Percentiles rank a stretch among this genome's conserved stretches.
Evolutionary conservation across 1,284 basidiomycete species (phyloP).

Genomic region (Cutaneotrichosporon sp.): DNA sequence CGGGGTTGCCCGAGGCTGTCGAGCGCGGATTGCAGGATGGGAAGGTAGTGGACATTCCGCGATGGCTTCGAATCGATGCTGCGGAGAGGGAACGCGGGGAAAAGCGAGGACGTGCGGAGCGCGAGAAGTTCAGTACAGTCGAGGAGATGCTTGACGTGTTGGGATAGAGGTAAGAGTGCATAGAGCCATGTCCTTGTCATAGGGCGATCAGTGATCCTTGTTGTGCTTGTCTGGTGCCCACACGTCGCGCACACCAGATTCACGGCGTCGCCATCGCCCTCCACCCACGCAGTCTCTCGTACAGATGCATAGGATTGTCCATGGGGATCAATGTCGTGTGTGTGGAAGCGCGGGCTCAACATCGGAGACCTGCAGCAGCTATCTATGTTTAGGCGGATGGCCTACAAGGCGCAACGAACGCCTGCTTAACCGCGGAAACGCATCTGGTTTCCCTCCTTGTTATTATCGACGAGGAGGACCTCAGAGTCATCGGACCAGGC

Average conservation of each 20-base stretch:
- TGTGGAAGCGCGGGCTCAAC: neutral
- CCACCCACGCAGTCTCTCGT: neutral
- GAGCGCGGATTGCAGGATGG: constrained; percentile 20
- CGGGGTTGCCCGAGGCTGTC: constrained; percentile 29
- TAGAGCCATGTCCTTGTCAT: too few relatives aligned
- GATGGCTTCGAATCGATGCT: constrained; percentile 42
- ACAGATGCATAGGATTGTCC: constrained; percentile 15
- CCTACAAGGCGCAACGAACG: too few relatives aligned
- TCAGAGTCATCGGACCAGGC: constrained; percentile 26
- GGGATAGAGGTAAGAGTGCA: too few relatives aligned
- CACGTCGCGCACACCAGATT: too few relatives aligned
- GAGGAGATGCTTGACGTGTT: constrained; percentile 53
- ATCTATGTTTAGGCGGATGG: neutral
- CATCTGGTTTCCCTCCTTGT: neutral
- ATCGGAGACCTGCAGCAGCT: too few relatives aligned
- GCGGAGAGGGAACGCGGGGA: constrained; percentile 28
- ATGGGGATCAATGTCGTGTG: constrained; percentile 1
- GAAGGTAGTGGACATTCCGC: constrained; percentile 34
- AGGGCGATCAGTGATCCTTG: neutral
- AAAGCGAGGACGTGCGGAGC: constrained; percentile 28
- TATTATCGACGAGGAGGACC: constrained; percentile 12
- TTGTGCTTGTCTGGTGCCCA: neutral
- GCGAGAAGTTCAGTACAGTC: constrained; percentile 53
- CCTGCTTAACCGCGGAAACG: constrained; percentile 18
- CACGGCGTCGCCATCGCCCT: too few relatives aligned